A percentile compares a stretch with the other conserved stretches of the same genome.
Conservation (phyloP, 768 basidiomycete genomes). For the Panaeolus papilionaceus region DNA sequence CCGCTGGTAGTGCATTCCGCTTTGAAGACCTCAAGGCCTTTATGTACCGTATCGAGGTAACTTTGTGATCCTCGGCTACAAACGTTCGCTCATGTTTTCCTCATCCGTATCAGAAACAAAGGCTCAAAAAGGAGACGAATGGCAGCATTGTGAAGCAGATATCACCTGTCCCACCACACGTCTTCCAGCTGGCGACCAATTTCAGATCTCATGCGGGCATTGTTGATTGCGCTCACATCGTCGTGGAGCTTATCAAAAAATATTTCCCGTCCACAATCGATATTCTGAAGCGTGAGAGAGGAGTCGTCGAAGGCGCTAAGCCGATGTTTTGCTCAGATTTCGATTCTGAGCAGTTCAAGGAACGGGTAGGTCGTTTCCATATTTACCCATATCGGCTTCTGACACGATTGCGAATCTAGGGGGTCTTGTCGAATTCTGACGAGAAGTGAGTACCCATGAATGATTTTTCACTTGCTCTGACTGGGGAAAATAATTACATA, state of each 20-base stretch:
- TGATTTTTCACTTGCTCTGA: not conserved
- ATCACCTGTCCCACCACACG: conserved; percentile 26
- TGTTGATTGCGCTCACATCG: conserved; percentile 69
- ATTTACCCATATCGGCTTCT: not conserved
- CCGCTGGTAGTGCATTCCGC: conserved; percentile 72
- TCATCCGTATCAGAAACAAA: conserved; percentile 21
- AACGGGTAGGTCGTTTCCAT: conserved; percentile 27
- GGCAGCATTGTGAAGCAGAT: not conserved
- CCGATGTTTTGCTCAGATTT: conserved; percentile 64
- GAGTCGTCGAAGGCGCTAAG: conserved; percentile 56
- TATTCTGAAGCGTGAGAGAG: conserved; percentile 57
- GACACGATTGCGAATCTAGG: not conserved
- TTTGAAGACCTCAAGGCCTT: conserved; percentile 78
- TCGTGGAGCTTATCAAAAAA: conserved; percentile 63
- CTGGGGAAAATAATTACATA: not conserved
- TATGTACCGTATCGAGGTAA: conserved; percentile 65
- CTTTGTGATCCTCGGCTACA: conserved; percentile 1
- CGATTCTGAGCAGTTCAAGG: conserved; percentile 46
- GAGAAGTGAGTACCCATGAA: not conserved
- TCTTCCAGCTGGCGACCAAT: conserved; percentile 67
- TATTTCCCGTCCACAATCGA: conserved; percentile 77
- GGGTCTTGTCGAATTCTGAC: not conserved
- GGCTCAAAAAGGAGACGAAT: conserved; percentile 8
- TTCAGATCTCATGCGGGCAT: conserved; percentile 79
- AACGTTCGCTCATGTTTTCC: not conserved